Evolutionary conservation across 345 rosid species (phyloP).

Genomic region (Salix dunnii): DNA sequence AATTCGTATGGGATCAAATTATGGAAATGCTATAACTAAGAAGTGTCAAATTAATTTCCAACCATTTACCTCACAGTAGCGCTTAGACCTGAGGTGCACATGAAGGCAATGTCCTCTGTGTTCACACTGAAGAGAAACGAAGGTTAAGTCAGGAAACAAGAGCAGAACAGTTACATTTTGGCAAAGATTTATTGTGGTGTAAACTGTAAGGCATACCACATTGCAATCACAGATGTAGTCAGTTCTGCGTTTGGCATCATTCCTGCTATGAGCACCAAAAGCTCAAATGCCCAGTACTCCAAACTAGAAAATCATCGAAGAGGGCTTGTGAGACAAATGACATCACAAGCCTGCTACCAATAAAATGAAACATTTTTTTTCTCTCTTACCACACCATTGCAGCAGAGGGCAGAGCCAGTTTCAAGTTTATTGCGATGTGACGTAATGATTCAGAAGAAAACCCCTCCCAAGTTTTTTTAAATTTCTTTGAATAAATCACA

Average conservation of each 20-base stretch:
- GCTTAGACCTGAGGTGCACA: conserved; percentile 67
- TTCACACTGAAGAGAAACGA: conserved; percentile 38
- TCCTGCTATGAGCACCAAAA: conserved; percentile 74
- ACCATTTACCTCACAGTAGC: conserved; percentile 72
- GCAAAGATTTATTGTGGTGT: too few species aligned
- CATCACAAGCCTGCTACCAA: neutral
- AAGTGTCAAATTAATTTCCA: neutral
- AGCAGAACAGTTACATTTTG: neutral
- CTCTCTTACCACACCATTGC: conserved; percentile 70
- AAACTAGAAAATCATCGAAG: conserved; percentile 35
- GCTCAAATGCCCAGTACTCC: conserved; percentile 81
- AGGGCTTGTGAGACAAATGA: neutral
- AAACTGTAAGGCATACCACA: conserved; percentile 39
- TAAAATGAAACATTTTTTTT: neutral
- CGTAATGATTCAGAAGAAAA: conserved; percentile 39
- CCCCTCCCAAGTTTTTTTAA: conserved; percentile 59
- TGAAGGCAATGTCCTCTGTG: conserved; percentile 57
- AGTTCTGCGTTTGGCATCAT: conserved; percentile 54
- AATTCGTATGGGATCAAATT: neutral
- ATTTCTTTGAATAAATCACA: conserved; percentile 36
- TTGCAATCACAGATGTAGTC: conserved; percentile 63
- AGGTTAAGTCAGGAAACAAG: neutral
- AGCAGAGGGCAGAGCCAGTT: conserved; percentile 62
- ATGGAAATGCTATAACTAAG: too few species aligned
- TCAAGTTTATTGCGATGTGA: conserved; percentile 33